Conservation (phyloP, 208 protist genomes). For the Wallacemonas sp. region DNA sequence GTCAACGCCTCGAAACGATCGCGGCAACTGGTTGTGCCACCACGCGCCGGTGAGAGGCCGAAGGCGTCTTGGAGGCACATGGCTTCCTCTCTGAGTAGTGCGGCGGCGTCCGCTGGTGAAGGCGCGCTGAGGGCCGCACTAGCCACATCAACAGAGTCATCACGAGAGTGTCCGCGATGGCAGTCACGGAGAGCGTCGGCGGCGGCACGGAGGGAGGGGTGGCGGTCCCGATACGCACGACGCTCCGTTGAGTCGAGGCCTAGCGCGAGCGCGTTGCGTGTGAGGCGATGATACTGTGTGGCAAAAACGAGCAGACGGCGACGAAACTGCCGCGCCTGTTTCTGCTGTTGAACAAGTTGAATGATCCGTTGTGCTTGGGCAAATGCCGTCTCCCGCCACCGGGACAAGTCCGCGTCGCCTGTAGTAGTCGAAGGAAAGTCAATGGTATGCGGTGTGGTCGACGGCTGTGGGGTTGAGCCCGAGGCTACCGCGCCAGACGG, state of each 20-base stretch:
- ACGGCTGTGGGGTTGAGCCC: too few relatives aligned
- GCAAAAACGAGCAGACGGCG: not conserved
- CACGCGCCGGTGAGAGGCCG: too few relatives aligned
- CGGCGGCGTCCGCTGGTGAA: too few relatives aligned
- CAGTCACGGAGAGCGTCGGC: not conserved
- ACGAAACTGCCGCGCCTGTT: not conserved
- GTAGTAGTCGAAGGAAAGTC: too few relatives aligned
- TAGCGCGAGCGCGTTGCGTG: not conserved
- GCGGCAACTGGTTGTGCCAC: too few relatives aligned
- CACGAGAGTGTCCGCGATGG: too few relatives aligned
- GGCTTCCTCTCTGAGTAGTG: too few relatives aligned
- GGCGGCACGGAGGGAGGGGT: not conserved
- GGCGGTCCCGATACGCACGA: not conserved
- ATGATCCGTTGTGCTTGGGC: not conserved
- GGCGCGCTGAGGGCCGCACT: too few relatives aligned
- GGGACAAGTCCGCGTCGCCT: not conserved
- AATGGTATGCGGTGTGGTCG: too few relatives aligned
- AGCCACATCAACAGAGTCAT: too few relatives aligned
- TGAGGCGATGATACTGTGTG: not conserved
- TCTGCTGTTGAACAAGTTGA: not conserved
- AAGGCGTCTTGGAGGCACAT: too few relatives aligned
- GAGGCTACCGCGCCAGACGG: too few relatives aligned
- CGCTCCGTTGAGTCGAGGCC: not conserved
- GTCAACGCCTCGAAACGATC: not conserved
- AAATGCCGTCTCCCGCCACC: not conserved